These are phyloP conservation scores for Xylaria hypoxylon DNA, from an alignment of 2,329 filamentous ascomycete genomes.

Conservation along the genomic window DNA sequence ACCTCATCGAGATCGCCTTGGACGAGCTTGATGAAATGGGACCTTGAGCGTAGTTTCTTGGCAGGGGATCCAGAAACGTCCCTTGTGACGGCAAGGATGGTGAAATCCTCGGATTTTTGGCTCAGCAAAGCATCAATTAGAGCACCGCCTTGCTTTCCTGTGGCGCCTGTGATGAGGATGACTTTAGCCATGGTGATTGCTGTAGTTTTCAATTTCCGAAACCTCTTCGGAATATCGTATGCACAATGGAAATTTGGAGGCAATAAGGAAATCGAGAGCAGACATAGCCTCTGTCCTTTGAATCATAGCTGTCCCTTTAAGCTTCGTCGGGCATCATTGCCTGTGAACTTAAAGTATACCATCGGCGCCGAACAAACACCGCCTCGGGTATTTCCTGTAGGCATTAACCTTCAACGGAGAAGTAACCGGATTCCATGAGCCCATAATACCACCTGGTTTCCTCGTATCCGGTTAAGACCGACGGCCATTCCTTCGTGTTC, in stretches of 20 bases:
- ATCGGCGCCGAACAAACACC: conserved; percentile 3
- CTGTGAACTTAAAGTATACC: not conserved
- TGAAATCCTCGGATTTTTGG: conserved; percentile 40
- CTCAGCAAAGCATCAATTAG: conserved; percentile 57
- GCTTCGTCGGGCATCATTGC: not conserved
- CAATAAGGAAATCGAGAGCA: not conserved
- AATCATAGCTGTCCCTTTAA: conserved; percentile 1
- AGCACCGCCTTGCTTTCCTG: conserved; percentile 61
- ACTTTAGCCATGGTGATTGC: conserved; percentile 47
- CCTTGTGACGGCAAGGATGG: conserved; percentile 70
- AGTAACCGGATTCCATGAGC: not conserved
- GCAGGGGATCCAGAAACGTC: conserved; percentile 60
- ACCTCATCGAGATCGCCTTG: conserved; percentile 68
- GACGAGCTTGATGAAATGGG: conserved; percentile 52
- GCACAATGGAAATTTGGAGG: not conserved
- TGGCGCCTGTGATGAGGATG: conserved; percentile 60
- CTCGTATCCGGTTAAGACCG: conserved; percentile 11
- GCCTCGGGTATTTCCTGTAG: not conserved
- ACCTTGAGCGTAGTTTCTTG: conserved; percentile 58
- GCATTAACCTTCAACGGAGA: not conserved
- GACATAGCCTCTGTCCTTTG: not conserved
- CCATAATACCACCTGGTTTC: not conserved
- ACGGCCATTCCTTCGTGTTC: not conserved
- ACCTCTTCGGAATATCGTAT: conserved; percentile 2
- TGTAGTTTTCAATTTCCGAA: not conserved